Evolutionary conservation across 2,329 filamentous ascomycete genomes (phyloP), one percentile per base, ranked within the genome.

Genomic region (Thielaviopsis populi): DNA sequence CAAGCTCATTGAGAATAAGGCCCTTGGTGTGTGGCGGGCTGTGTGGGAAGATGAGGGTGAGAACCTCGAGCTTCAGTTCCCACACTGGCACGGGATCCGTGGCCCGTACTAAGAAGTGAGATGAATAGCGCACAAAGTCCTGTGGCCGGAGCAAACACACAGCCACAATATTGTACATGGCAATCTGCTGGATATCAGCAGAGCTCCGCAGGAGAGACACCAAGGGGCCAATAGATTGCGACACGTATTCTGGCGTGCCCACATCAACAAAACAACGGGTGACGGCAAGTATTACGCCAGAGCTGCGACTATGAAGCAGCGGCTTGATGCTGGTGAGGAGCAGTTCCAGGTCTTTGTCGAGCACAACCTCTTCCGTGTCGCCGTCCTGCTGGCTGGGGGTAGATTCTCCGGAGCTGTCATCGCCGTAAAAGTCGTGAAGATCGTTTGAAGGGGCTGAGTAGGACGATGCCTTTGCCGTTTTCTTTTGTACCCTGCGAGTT

Each of bases 101-200:
- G 54, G 87, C 83, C 65, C 86, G 85, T 62, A 99, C 83, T 11
- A 99, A 80, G 72, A 99, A 99, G 74, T 96, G 94, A 41, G 87
- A 88, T 19, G 88, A 83, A 71, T 96, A 92, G 71, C 84, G 88
- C 64, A 92, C 88, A 72, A 99, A 99, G n/a, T 86, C 82, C 46
- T 82, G 78, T 0, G 94, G 90, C 17, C 83, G 79, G 33, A 80
- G 77, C 11, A 97, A 79, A 70, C 89, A 94, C 54, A 99, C 88
- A n/a, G 90, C 88, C 11, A 96, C 91, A 66, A 97, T 91, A 72
- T 97, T 96, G 78, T 92, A 92, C 19, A 99, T 80, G 0, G 90
- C 91, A 46, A 96, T 82, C 70, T 95, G 86, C 71, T 95, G 87
- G 61, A 96, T 90, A 71, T 97, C 92, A 66, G 88, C 84, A 0